Evolutionary conservation across 345 rosid species (phyloP).

Genomic region (Eucalyptus erythrocorys): DNA sequence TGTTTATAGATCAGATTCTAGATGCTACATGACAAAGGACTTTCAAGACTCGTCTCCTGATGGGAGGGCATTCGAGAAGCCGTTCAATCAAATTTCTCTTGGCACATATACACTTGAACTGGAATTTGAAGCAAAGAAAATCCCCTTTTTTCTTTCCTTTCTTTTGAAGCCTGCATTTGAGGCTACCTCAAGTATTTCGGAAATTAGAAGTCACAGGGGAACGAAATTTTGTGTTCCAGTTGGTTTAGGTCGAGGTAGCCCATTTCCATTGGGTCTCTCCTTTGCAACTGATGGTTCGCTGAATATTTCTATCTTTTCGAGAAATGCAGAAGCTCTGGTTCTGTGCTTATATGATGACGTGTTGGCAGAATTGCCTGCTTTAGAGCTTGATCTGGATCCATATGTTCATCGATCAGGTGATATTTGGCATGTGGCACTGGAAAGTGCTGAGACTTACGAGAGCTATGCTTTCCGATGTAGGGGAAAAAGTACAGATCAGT

Average conservation of each 20-base stretch:
- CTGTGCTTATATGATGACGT: slow-evolving; percentile 60
- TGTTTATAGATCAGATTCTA: slow-evolving; percentile 55
- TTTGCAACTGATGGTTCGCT: slow-evolving; percentile 44
- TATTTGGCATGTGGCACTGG: slow-evolving; percentile 74
- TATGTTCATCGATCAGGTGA: slow-evolving; percentile 80
- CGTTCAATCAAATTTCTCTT: slow-evolving; percentile 26
- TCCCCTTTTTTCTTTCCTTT: slow-evolving; percentile 73
- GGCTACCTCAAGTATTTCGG: slow-evolving; percentile 8
- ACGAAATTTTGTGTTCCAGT: slow-evolving; percentile 64
- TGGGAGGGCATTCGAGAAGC: slow-evolving; percentile 27
- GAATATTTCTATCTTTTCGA: slow-evolving; percentile 73
- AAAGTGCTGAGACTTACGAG: slow-evolving; percentile 27
- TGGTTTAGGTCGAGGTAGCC: slow-evolving; percentile 61
- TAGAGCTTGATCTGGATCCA: slow-evolving; percentile 92
- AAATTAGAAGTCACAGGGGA: slow-evolving; percentile 52
- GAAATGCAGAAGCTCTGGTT: slow-evolving; percentile 37
- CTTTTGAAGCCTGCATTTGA: slow-evolving; percentile 31
- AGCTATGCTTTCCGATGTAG: slow-evolving; percentile 63
- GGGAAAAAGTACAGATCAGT: slow-evolving; percentile 6
- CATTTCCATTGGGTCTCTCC: slow-evolving; percentile 75
- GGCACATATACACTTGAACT: slow-evolving; percentile 35
- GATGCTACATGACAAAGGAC: slow-evolving; percentile 38
- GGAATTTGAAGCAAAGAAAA: slow-evolving; percentile 57
- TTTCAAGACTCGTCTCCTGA: slow-evolving; percentile 15
- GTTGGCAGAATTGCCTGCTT: slow-evolving; percentile 43